phyloP scores from a whole-genome alignment of 768 basidiomycete species.

The Pulveroboletus sp. region DNA sequence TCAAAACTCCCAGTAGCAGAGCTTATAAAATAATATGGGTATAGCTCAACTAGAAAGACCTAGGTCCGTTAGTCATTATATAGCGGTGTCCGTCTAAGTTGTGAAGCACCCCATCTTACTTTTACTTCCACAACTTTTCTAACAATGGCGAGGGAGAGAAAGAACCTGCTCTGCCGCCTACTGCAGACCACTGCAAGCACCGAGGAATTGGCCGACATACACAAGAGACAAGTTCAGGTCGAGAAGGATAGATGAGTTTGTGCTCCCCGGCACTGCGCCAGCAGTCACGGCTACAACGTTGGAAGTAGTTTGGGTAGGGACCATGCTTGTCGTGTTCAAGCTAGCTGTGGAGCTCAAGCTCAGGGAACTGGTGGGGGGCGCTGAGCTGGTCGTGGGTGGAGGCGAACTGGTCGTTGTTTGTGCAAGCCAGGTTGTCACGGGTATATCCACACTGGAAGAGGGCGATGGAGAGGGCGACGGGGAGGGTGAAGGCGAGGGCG shows the following conservation, averaged over 20 bases:
- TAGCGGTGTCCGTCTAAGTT: constrained; percentile 19
- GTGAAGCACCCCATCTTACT: constrained; percentile 15
- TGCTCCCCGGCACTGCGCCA: constrained; percentile 6
- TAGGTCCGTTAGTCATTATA: constrained; percentile 19
- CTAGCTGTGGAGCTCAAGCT: constrained; percentile 3
- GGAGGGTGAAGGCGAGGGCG: constrained; percentile 15
- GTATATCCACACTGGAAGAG: constrained; percentile 6
- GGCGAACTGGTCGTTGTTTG: constrained; percentile 22
- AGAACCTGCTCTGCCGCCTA: constrained; percentile 10
- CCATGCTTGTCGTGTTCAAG: constrained; percentile 22
- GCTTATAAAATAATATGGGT: constrained; percentile 24
- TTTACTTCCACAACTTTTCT: constrained; percentile 6
- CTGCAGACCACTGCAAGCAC: constrained; percentile 5
- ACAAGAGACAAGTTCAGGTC: constrained; percentile 19
- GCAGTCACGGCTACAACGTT: constrained; percentile 8
- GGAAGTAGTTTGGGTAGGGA: constrained; percentile 20
- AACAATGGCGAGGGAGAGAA: constrained; percentile 2
- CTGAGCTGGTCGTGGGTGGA: constrained; percentile 20
- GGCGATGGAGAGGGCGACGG: constrained; percentile 12
- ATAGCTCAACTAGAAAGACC: constrained; percentile 19
- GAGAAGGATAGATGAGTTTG: constrained; percentile 10
- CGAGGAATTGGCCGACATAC: constrained; percentile 17
- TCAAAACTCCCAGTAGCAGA: constrained; percentile 5
- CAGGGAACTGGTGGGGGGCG: constrained; percentile 13
- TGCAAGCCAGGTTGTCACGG: constrained; percentile 21